Base-by-base conservation (phyloP, 1,284 basidiomycete genomes). In the Xanthoconium separans region DNA sequence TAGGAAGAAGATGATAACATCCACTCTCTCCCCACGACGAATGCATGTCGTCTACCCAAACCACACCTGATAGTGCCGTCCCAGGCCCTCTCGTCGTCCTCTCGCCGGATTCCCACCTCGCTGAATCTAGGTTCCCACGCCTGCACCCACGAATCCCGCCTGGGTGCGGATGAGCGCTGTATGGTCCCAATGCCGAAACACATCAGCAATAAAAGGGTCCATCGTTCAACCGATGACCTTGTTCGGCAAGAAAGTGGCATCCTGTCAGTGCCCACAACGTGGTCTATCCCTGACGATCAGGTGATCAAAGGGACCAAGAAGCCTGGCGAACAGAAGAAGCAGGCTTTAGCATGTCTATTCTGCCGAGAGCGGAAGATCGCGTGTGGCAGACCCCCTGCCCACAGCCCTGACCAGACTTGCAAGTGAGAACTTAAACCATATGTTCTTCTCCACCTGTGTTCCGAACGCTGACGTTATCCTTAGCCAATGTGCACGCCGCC, bases 401-500 rank as follows among this genome's bases (percentile, higher is more conserved):
- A 70, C 39, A 70, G 47, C 57, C 62, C 53, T 52, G 69, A 74
- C 50, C 63, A 64, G 54, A 73, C 73, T 9, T 73, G 73, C 72
- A 73, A 74, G 71, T 75, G 42, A 67, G 73, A 49, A 30, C n/a
- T 24, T 39, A 39, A 45, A 13, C 6, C 16, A 7, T 18, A 9
- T 36, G 7, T 54, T 37, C 37, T 15, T 45, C 27, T 56, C 45
- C 40, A 45, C 47, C 41, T 54, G 47, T 47, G 41, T 55, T 41
- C 37, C 36, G 37, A 55, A 48, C 43, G 50, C 54, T 71, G 40
- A 72, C 59, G 57, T 64, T 63, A 56, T 46, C 45, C 45, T 57
- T 61, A 81, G 78, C 55, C 78, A 81, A 64, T 80, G 78, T 55
- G 66, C 73, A 50, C 73, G 79, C 54, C 75, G 78, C 48, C 70